phyloP scores from a whole-genome alignment of 2,329 filamentous ascomycete genomes.

The Cytospora piceicola region DNA sequence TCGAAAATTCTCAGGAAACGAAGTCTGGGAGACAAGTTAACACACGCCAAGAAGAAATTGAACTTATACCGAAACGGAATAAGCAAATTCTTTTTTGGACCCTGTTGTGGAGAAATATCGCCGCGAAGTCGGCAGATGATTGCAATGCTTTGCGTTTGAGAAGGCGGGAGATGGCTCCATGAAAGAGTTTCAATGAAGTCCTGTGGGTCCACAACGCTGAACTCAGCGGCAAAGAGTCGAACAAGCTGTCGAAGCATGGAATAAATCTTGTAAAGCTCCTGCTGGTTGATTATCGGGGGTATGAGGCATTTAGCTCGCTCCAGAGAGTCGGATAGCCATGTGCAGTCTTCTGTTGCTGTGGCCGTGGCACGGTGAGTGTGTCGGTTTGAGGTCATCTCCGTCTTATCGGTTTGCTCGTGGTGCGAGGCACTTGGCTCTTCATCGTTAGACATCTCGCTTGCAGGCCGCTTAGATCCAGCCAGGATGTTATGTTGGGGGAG shows the following conservation, averaged over 20 bases:
- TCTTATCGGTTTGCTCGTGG: neutral
- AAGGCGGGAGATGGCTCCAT: conserved; percentile 1
- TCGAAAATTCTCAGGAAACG: neutral
- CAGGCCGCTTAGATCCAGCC: neutral
- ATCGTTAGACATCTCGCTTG: conserved; percentile 9
- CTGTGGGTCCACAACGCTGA: conserved; percentile 9
- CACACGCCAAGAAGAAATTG: neutral
- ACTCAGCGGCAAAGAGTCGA: neutral
- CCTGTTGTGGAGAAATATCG: neutral
- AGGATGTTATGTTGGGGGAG: neutral
- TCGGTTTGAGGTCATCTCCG: neutral
- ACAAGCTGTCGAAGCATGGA: conserved; percentile 2
- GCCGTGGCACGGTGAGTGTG: neutral
- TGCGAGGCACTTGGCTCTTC: neutral
- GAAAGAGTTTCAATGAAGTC: conserved; percentile 16
- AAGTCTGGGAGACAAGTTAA: neutral
- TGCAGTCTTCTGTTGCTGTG: neutral
- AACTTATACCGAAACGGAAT: neutral
- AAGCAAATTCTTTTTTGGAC: neutral
- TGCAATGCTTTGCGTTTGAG: neutral
- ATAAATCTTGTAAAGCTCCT: conserved; percentile 12
- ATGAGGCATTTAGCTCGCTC: neutral
- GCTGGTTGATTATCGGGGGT: neutral
- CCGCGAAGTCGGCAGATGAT: conserved; percentile 1
- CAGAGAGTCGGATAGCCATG: neutral